Conservation (phyloP, 805 yeast species). For the Wickerhamiella shivajii region DNA sequence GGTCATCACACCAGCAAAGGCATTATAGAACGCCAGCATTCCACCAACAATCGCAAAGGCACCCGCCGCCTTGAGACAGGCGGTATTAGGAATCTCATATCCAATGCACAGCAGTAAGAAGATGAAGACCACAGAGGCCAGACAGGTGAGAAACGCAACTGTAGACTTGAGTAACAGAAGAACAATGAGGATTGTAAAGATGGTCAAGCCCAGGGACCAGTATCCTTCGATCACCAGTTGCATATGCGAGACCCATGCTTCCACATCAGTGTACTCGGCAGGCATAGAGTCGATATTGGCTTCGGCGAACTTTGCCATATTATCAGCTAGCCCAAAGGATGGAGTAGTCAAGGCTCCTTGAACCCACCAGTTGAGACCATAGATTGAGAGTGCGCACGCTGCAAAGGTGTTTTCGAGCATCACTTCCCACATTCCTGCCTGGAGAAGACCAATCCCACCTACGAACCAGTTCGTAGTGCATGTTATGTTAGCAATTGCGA, state of each 20-base stretch:
- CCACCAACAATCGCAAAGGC: slow-evolving; percentile 43
- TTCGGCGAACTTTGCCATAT: slow-evolving; percentile 15
- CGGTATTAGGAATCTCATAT: slow-evolving; percentile 19
- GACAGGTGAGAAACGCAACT: slow-evolving; percentile 43
- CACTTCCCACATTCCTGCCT: slow-evolving; percentile 57
- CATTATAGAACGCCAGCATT: slow-evolving; percentile 47
- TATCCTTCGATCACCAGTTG: slow-evolving; percentile 22
- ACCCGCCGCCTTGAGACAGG: slow-evolving; percentile 46
- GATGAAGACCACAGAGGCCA: slow-evolving; percentile 38
- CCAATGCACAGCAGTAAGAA: slow-evolving; percentile 41
- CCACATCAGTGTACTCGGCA: too few species aligned
- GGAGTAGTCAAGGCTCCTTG: slow-evolving; percentile 42
- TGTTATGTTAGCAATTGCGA: slow-evolving; percentile 36
- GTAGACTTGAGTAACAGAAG: slow-evolving; percentile 51
- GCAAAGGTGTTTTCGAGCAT: slow-evolving; percentile 52
- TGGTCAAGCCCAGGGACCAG: slow-evolving; percentile 45
- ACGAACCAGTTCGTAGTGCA: slow-evolving; percentile 48
- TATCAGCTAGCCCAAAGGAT: slow-evolving; percentile 35
- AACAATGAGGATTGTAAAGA: slow-evolving; percentile 41
- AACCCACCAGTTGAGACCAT: slow-evolving; percentile 52
- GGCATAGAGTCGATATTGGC: too few species aligned
- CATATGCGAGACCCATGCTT: too few species aligned
- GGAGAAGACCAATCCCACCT: slow-evolving; percentile 45
- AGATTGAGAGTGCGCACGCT: slow-evolving; percentile 32
- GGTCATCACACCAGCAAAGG: slow-evolving; percentile 48